Conservation (phyloP, 78 protist genomes). For the Guillardia theta region DNA sequence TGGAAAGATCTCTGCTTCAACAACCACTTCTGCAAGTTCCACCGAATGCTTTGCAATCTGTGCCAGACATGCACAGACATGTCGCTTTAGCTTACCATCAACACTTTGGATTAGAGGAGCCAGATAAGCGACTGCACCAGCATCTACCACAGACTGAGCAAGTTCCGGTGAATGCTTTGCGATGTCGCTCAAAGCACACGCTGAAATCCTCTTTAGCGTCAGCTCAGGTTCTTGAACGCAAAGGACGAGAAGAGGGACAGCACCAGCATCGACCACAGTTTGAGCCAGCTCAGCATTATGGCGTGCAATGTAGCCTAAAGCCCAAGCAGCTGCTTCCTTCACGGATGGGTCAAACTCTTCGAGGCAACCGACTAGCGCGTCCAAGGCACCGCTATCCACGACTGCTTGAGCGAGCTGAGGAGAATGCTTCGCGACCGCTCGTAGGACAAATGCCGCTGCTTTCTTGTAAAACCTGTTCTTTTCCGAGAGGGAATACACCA, state of each 20-base stretch:
- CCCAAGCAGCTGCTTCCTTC: conserved; percentile 92
- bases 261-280: conserved; percentile 87
- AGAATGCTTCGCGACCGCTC: conserved; percentile 85
- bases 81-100: conserved; percentile 88
- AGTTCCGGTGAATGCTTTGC: conserved; percentile 87
- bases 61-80: conserved; percentile 76
- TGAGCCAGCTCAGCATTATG: conserved; percentile 71
- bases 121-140: conserved; percentile 81
- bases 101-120: conserved; percentile 66
- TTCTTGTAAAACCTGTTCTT: conserved; percentile 87
- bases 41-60: conserved; percentile 90
- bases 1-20: conserved; percentile 88
- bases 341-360: conserved; percentile 90
- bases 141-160: conserved; percentile 84
- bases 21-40: conserved; percentile 88
- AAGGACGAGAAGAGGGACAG: conserved; percentile 81
- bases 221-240: conserved; percentile 94
- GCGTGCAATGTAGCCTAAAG: conserved; percentile 88
- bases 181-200: conserved; percentile 75
- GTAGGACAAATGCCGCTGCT: conserved; percentile 85
- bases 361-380: conserved; percentile 79
- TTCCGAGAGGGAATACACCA: conserved; percentile 78
- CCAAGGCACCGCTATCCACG: conserved; percentile 83
- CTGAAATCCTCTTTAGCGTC: conserved; percentile 82
- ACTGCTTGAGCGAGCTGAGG: conserved; percentile 88